Evolutionary conservation across 2,329 filamentous ascomycete species (phyloP).

Genomic region (Aulographum hederae): DNA sequence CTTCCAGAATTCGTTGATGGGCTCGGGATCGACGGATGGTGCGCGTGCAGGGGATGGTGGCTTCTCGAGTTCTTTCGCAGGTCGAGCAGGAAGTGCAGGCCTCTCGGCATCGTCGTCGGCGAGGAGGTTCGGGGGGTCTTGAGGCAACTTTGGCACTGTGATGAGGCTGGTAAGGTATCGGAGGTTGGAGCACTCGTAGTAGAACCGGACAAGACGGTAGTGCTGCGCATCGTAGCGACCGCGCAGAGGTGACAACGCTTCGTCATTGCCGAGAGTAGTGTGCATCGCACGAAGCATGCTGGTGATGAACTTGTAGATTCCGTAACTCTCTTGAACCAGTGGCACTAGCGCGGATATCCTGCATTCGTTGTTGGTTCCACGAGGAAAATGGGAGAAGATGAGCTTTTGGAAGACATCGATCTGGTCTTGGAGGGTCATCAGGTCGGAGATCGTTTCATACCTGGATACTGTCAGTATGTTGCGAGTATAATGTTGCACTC

Average conservation of each 20-base stretch:
- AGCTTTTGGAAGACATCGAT: slow-evolving; percentile 98
- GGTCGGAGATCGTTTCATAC: slow-evolving; percentile 85
- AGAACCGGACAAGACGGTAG: slow-evolving; percentile 91
- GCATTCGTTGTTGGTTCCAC: slow-evolving; percentile 86
- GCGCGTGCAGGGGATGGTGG: slow-evolving; percentile 45
- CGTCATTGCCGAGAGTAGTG: slow-evolving; percentile 77
- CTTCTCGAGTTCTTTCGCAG: slow-evolving; percentile 51
- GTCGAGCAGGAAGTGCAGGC: slow-evolving; percentile 66
- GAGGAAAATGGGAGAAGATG: slow-evolving; percentile 91
- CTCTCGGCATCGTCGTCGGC: slow-evolving; percentile 63
- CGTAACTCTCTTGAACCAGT: slow-evolving; percentile 92
- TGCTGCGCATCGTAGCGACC: slow-evolving; percentile 89
- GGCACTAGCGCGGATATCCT: slow-evolving; percentile 86
- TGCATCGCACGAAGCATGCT: slow-evolving; percentile 99
- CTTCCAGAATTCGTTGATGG: slow-evolving; percentile 97
- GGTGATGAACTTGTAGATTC: slow-evolving; percentile 98
- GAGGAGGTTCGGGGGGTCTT: slow-evolving; percentile 80
- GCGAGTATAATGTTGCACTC: too few relatives aligned
- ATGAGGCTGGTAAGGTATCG: slow-evolving; percentile 93
- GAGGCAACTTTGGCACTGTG: slow-evolving; percentile 85
- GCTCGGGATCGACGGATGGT: slow-evolving; percentile 66
- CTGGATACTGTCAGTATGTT: slow-evolving; percentile 18
- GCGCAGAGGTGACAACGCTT: slow-evolving; percentile 74
- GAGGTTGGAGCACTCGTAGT: slow-evolving; percentile 97
- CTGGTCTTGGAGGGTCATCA: slow-evolving; percentile 94